Evolutionary conservation across 768 basidiomycete species (phyloP), one percentile per base, ranked within the genome.

Genomic region (Calvatia gigantea): DNA sequence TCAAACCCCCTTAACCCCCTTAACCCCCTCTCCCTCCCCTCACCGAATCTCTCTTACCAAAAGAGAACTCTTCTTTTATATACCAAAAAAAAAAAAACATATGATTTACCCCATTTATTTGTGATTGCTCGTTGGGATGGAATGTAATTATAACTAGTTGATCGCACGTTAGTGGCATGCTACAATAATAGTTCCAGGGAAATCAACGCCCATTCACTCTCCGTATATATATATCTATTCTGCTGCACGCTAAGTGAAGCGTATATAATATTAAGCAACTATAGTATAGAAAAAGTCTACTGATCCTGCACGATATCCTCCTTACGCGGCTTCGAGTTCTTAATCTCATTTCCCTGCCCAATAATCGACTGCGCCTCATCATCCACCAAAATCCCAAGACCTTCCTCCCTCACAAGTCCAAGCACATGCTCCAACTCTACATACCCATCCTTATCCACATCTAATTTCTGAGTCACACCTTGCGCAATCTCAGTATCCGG

Each of bases 381-480:
- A 63, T 93, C 93, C 50, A 95, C 74, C 35, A 94, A 79, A 37
- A 91, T 88, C 56, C 92, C 89, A 21, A 95, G 72, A 12, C 92
- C 92, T 61, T 94, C 91, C 72, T 97, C 91, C 63, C 85, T 81
- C 21, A 95, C 89, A 60, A 96, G 73, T 11, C 89, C 91, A 55
- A 96, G 70, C 32, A 99, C 94, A 65, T 99, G 95, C 70, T 96
- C 92, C 43, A 98, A 79, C 67, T 95, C 92, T 23, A 98, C 94
- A 65, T 85, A 96, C 0, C 96, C 95, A 67, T 98, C 96, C 70
- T 91, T 85, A 72, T 98, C 96, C 8, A 92, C 89, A 67, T 99
- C 97, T 64, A 98, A 74, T 71, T 98, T 98, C 66, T 92, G 85
- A 51, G 95, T 84, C 48, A 99, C 86, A 19, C 83, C 85, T 58